These are phyloP conservation scores for Fusarium gaditjirri DNA, from an alignment of 2,329 filamentous ascomycete species.

Conservation along the genomic window DNA sequence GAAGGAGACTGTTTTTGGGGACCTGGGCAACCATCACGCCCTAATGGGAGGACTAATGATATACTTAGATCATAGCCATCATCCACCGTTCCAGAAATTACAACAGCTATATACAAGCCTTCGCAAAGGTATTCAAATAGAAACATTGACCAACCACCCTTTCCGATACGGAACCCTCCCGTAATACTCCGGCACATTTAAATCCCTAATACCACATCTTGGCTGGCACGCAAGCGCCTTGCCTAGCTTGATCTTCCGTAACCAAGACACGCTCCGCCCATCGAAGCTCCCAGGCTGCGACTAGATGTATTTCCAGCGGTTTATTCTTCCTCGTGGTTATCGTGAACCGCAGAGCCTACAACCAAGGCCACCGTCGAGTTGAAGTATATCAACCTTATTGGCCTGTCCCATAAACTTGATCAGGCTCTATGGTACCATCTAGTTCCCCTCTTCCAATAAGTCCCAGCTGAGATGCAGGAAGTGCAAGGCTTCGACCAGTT, in stretches of 20 bases:
- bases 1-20: background rate
- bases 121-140: fast-evolving
- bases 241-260: fast-evolving
- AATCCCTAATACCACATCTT: fast-evolving
- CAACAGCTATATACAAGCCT: background rate
- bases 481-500: background rate
- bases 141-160: fast-evolving
- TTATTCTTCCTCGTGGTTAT: fast-evolving
- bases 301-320: fast-evolving
- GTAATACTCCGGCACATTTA: fast-evolving
- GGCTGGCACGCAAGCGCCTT: fast-evolving
- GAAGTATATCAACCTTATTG: fast-evolving
- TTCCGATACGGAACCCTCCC: fast-evolving
- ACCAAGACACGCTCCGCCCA: fast-evolving
- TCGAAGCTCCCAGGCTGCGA: background rate
- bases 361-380: fast-evolving
- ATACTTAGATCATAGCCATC: background rate
- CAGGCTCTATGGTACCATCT: background rate
- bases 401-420: fast-evolving
- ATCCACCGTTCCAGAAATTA: fast-evolving
- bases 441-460: background rate
- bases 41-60: background rate
- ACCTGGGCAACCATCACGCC: background rate
- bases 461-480: background rate
- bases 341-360: fast-evolving